phyloP scores from a whole-genome alignment of 2,329 filamentous ascomycete genomes.

The Sporothrix humicola region DNA sequence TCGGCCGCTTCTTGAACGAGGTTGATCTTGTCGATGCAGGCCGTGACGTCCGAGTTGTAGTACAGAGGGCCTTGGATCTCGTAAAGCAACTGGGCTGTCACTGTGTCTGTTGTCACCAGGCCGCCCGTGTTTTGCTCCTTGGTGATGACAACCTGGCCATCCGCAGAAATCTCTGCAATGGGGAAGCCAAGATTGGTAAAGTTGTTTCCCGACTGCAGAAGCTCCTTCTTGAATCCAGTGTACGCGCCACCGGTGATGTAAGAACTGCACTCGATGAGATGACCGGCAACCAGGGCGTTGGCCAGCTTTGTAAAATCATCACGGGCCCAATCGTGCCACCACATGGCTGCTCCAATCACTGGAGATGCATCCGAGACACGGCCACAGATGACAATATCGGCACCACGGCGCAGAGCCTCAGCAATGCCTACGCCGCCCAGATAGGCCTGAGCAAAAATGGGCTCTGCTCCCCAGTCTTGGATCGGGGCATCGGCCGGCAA shows the following conservation, averaged over 20 bases:
- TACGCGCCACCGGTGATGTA: slow-evolving; percentile 55
- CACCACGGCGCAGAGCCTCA: slow-evolving; percentile 44
- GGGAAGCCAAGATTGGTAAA: slow-evolving; percentile 51
- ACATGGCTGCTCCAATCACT: slow-evolving; percentile 56
- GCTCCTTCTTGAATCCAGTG: slow-evolving; percentile 52
- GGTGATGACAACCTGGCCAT: slow-evolving; percentile 46
- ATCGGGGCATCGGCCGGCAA: slow-evolving; percentile 4
- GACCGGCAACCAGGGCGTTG: slow-evolving; percentile 50
- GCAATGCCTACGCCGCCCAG: slow-evolving; percentile 51
- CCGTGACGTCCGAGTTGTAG: slow-evolving; percentile 45
- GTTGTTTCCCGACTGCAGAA: slow-evolving; percentile 43
- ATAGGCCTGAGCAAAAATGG: slow-evolving; percentile 46
- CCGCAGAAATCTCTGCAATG: slow-evolving; percentile 55
- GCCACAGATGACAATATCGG: slow-evolving; percentile 49
- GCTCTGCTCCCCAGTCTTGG: slow-evolving; percentile 36
- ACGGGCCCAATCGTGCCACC: slow-evolving; percentile 54
- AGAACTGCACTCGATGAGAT: slow-evolving; percentile 50
- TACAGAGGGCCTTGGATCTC: slow-evolving; percentile 49
- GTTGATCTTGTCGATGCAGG: slow-evolving; percentile 41
- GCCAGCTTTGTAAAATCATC: slow-evolving; percentile 52
- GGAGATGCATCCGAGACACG: slow-evolving; percentile 50
- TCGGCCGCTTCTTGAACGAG: slow-evolving; percentile 53
- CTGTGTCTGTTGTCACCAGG: slow-evolving; percentile 36
- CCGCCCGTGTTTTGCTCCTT: slow-evolving; percentile 41
- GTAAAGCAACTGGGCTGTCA: slow-evolving; percentile 45